phyloP scores from a whole-genome alignment of 192 early-diverging fungal genomes.

The Gorgonomyces haynaldii region DNA sequence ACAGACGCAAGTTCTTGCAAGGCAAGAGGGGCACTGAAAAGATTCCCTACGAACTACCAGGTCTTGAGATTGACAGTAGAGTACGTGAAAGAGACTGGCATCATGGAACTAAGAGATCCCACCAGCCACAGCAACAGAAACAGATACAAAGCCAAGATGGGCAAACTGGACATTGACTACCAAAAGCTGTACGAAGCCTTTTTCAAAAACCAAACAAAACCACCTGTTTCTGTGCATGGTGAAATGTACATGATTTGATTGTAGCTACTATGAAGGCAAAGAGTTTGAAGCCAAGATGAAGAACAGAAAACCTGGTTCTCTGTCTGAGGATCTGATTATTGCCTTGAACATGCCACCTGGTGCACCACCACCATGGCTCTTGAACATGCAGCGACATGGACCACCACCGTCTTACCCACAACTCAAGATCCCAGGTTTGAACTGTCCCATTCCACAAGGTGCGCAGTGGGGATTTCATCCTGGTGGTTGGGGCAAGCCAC shows the following conservation, averaged over 20 bases:
- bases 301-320: constrained; percentile 72
- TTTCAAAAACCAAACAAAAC: constrained; percentile 86
- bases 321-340: constrained; percentile 74
- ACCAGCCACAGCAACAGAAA: constrained; percentile 77
- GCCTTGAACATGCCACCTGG: constrained; percentile 86
- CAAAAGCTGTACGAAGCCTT: constrained; percentile 97
- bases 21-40: constrained; percentile 96
- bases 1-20: constrained; percentile 94
- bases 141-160: constrained; percentile 89
- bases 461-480: constrained; percentile 99
- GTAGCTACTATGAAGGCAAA: constrained; percentile 97
- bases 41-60: constrained; percentile 81
- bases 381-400: constrained; percentile 97
- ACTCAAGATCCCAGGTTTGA: constrained; percentile 84
- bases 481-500: constrained; percentile 64
- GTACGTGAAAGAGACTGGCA: constrained; percentile 95
- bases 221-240: constrained; percentile 59
- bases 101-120: constrained; percentile 86
- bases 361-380: constrained; percentile 92
- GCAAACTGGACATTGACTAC: constrained; percentile 92
- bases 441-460: constrained; percentile 90
- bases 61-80: constrained; percentile 40
- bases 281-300: constrained; percentile 86
- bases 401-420: constrained; percentile 90
- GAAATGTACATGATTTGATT: too few relatives aligned